Base-by-base conservation (phyloP, 108 stramenopile species). In the Cyclotella kingstonii region DNA sequence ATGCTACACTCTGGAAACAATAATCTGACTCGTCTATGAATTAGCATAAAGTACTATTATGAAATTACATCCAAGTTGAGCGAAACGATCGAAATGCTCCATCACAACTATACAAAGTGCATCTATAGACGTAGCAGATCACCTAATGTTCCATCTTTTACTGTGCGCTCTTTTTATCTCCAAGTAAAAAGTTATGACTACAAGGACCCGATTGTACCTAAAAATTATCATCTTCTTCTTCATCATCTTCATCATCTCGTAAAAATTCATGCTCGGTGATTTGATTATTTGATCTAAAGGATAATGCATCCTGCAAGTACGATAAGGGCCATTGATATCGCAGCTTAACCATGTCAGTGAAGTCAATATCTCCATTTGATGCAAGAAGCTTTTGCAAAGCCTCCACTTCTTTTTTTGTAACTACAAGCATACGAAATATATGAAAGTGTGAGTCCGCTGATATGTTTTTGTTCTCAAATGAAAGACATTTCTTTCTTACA, bases 381-480 rank as follows among this genome's bases (percentile, higher is more conserved):
- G 30, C 26, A 4, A 62, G 44, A 18, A 45, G 43, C 31, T 62
- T 62, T 50, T 62, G 60, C 6, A 62, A 45, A 2, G 28, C 18
- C 30, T 60, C 58, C 3, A 60, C 44, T 45, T 60, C 44, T 18
- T 60, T 60, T 33, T 62, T 39, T 7, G 60, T 49, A 38, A 45
- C 18, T 38, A 30, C 11, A 10, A 21, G 28, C n/a, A 28, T 30
- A 30, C 26, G 30, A 1, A 3, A 27, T 15, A 29, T 51, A 8
- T 0, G 12, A 23, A 5, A 51, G 17, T 5, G 9, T 30, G 5
- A 8, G 44, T 51, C 27, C 11, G 17, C 30, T 30, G 27, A 17
- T 5, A 30, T 2, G 30, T 51, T n/a, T 26, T 21, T 30, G 3
- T 30, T n/a, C 2, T 6, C 10, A 51, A 30, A 31, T 29, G 29